Evolutionary conservation across 805 yeast species (phyloP).

Genomic region (Candida taoyuanica): DNA sequence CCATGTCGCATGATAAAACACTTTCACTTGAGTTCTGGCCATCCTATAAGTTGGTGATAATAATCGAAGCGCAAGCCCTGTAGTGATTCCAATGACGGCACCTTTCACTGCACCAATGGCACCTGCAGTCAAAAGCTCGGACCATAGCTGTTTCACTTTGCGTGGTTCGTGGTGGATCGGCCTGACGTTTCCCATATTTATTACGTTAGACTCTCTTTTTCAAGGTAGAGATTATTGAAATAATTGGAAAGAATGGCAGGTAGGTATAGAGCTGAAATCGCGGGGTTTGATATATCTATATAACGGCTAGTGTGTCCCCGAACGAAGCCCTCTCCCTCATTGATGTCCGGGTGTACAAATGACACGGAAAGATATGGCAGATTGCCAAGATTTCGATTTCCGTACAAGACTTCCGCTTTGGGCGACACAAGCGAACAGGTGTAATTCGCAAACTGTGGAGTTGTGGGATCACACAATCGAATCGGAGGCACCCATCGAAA

Average conservation of each 20-base stretch:
- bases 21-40: constrained; percentile 37
- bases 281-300: no score
- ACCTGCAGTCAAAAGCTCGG: constrained; percentile 35
- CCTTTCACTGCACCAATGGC: constrained; percentile 41
- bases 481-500: background rate
- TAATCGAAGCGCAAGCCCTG: constrained; percentile 31
- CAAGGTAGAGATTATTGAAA: background rate
- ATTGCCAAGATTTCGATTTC: no score
- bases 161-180: constrained; percentile 37
- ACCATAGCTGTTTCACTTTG: constrained; percentile 31
- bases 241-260: background rate
- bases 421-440: background rate
- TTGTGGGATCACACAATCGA: no score
- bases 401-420: background rate
- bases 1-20: constrained; percentile 39
- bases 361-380: no score
- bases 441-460: no score
- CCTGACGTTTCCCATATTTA: constrained; percentile 22
- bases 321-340: no score
- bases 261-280: background rate
- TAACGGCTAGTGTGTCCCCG: no score
- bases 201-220: background rate
- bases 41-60: constrained; percentile 33
- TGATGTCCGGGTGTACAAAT: no score
- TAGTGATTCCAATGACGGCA: constrained; percentile 32